phyloP scores from a whole-genome alignment of 306 rosid species.

The Ormosia emarginata region DNA sequence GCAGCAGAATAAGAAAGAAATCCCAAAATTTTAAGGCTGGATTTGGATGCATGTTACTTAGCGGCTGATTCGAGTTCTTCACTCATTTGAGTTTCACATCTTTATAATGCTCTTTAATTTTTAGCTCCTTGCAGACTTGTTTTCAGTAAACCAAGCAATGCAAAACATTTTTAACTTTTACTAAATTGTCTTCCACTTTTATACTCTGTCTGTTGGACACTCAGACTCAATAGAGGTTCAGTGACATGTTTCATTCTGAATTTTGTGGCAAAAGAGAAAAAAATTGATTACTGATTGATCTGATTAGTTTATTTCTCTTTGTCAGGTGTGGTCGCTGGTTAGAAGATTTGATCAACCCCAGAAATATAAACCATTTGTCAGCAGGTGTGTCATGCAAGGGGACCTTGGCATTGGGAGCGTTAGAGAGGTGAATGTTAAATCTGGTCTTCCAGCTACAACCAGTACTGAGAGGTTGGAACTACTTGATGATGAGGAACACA shows the following conservation, averaged over 20 bases:
- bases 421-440: constrained; percentile 91
- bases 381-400: constrained; percentile 75
- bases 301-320: constrained; percentile 13
- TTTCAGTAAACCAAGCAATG: neutral
- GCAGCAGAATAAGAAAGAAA: neutral
- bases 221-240: neutral
- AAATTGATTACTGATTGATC: constrained; percentile 2
- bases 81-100: neutral
- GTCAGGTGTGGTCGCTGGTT: constrained; percentile 96
- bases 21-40: neutral
- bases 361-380: constrained; percentile 85
- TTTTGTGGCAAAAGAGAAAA: neutral
- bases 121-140: neutral
- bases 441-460: constrained; percentile 96
- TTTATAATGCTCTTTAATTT: neutral
- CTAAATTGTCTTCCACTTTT: neutral
- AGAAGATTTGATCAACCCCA: constrained; percentile 95
- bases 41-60: constrained; percentile 9
- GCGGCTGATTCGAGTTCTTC: neutral
- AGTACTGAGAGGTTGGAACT: constrained; percentile 90
- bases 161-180: neutral
- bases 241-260: constrained; percentile 1
- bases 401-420: constrained; percentile 88
- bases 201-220: neutral
- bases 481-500: constrained; percentile 84